Conservation (phyloP, 768 basidiomycete genomes). For the Suillus variegatus region DNA sequence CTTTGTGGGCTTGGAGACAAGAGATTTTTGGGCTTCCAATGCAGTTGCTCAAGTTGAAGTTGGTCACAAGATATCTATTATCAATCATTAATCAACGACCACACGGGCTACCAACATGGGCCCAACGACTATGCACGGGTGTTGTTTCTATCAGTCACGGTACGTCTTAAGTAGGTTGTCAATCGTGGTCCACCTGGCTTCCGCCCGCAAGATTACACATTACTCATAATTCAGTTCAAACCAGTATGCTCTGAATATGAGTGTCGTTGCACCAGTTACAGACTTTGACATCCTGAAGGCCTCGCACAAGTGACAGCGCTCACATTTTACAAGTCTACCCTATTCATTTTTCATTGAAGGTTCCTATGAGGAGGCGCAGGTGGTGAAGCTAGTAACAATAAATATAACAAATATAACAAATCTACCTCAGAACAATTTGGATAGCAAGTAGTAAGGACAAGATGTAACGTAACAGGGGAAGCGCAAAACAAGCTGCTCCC, state of each 20-base stretch:
- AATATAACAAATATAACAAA: neutral
- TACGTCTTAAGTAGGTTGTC: too few relatives aligned
- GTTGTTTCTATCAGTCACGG: neutral
- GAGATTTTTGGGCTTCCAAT: conserved; percentile 86
- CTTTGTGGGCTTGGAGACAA: conserved; percentile 78
- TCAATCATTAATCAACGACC: neutral
- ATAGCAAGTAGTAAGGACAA: conserved; percentile 7
- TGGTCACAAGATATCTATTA: neutral
- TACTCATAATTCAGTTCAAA: neutral
- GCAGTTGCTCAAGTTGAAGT: conserved; percentile 83
- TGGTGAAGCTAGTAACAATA: neutral
- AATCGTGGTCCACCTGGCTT: neutral
- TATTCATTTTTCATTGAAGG: neutral
- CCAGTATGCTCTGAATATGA: neutral
- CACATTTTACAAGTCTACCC: neutral
- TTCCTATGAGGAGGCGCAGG: neutral
- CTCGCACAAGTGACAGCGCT: neutral
- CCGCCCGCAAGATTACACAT: neutral
- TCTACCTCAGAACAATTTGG: neutral
- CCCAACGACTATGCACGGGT: neutral
- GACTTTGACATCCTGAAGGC: neutral
- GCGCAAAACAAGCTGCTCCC: conserved; percentile 11
- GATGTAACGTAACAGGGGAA: conserved; percentile 8
- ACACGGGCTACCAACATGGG: neutral
- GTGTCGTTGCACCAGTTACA: neutral